Evolutionary conservation across 106 monocot genomes (phyloP), one percentile per base, ranked within the genome.

Genomic region (Cymbidium sinense): DNA sequence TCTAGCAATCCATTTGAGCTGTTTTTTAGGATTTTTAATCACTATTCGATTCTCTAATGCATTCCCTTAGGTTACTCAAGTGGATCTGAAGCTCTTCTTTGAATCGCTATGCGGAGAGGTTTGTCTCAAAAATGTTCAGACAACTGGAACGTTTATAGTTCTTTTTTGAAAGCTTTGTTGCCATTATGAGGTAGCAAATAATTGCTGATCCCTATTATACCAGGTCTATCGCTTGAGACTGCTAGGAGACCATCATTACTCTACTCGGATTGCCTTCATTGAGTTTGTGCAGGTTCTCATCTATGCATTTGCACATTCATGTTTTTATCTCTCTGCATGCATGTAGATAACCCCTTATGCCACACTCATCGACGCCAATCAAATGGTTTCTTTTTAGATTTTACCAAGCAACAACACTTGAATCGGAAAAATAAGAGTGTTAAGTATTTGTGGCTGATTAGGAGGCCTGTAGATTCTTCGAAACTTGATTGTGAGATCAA

Each of bases 141-240:
- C 37, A 39, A 39, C 37, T 39, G 3, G 37, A 39, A 3, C 7
- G 37, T 39, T 39, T 39, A 39, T 39, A 0, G 19, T 54, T 13
- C 52, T 13, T 54, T 18, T 21, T 54, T 13, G 12, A 54, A 9
- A 13, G 7, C 5, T 7, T 39, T 39, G 37, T 39, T 39, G 7
- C 37, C 37, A 7, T 39, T 4, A 39, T 39, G 37, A 3, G 7
- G 37, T 39, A 7, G 37, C 37, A 39, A 39, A 39, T 39, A 39
- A 39, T 0, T 39, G 8, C 12, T 54, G 4, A 19, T 72, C 54
- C 71, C 31, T 51, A 50, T 71, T 79, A 43, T 34, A 50, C 5
- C 18, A 79, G 79, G 79, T 79, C 34, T 79, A 79, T 36, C 70
- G 79, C 35, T 70, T 79, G 79, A 70, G 79, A 54, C 29, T 79